A percentile compares a stretch with the other conserved stretches of the same genome.
phyloP scores from a whole-genome alignment of 768 basidiomycete species.

The Mycena albidolilacea region DNA sequence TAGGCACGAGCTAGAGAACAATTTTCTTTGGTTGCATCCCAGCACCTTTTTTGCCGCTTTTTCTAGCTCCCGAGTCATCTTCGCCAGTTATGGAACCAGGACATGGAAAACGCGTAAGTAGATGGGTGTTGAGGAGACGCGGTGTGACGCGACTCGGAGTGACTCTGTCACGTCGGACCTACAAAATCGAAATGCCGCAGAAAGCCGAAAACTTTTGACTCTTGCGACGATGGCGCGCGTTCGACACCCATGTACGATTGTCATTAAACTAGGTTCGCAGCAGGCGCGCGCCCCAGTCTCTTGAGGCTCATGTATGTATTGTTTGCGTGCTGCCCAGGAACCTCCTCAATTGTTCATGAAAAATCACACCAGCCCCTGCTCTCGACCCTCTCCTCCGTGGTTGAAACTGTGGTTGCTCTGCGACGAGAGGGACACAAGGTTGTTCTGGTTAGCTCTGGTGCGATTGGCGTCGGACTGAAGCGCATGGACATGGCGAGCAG shows the following conservation, averaged over 20 bases:
- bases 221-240: slow-evolving; percentile 39
- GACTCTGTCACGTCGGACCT: no score
- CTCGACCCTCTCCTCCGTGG: slow-evolving; percentile 91
- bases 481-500: slow-evolving; percentile 87
- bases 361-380: slow-evolving; percentile 93
- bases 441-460: slow-evolving; percentile 95
- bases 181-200: background rate
- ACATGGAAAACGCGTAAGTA: no score
- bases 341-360: slow-evolving; percentile 97
- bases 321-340: slow-evolving; percentile 65
- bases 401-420: slow-evolving; percentile 90
- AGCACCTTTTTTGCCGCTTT: no score
- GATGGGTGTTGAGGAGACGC: no score
- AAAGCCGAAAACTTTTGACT: background rate
- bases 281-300: slow-evolving; percentile 21
- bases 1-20: no score
- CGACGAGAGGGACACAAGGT: slow-evolving; percentile 90
- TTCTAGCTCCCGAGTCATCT: no score
- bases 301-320: slow-evolving; percentile 36
- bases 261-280: slow-evolving; percentile 84
- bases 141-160: no score
- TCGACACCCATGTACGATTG: slow-evolving; percentile 72
- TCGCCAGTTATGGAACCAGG: no score
- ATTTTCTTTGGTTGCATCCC: no score
- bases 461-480: slow-evolving; percentile 96